Base-by-base conservation (phyloP, 768 basidiomycete genomes). In the Clathrus columnatus region DNA sequence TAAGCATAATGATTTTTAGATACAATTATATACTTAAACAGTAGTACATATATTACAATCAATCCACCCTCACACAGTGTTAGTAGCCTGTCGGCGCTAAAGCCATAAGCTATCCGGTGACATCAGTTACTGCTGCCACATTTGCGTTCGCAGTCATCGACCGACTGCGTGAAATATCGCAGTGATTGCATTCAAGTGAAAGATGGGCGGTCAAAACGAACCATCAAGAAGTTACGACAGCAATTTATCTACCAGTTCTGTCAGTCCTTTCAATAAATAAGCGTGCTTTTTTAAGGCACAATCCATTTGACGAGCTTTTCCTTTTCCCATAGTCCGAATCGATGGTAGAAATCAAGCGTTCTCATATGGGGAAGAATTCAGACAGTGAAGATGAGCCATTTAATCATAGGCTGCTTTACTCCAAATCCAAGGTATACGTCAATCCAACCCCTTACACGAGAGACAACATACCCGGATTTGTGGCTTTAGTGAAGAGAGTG, bases 381-480 rank as follows among this genome's bases (percentile, higher is more conserved):
- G 75, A 79, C 54, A 83, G 85, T 61, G 82, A 82, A 62, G 68
- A 68, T 63, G 83, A 80, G 67, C 10, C 8, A n/a, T 32, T 48
- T 14, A 80, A 82, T 65, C 54, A 55, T 20, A 76, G 87, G 45
- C 75, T 97, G 48, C 67, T 97, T 14, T 96, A 91, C 63, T 86
- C 84, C 68, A 96, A 95, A 67, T 90, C 87, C 42, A 94, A 93
- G 68, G 95, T 97, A 45, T 93, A 95, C 65, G 84, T 99, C 44
- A 91, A 97, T 62, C 96, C 96, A 0, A 95, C 93, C 2, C 83
- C 87, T 2, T 94, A 92, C 67, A 77, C 87, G 1, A 78, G 87
- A 63, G 96, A 98, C 69, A 95, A 97, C 68, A 89, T 97, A 30
- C 83, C 91, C 2, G 96, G 96, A 1, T 98, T 95, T 67, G 83